Evolutionary conservation across 2,329 filamentous ascomycete genomes (phyloP).

Genomic region (Fusarium transvaalense): DNA sequence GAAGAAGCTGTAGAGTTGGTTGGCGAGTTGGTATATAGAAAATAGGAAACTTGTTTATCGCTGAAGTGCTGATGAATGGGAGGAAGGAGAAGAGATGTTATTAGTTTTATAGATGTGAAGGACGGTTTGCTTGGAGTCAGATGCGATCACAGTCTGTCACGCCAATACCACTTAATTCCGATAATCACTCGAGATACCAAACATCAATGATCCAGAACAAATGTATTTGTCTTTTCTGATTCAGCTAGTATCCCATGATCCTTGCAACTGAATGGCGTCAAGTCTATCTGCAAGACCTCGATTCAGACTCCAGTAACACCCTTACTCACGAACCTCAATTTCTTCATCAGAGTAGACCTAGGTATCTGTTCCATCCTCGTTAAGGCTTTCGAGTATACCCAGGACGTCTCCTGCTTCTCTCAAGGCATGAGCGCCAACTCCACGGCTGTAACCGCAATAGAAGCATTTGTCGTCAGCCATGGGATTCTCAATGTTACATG

Average conservation of each 20-base stretch:
- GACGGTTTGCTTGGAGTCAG: background rate
- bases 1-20: background rate
- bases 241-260: too few species aligned
- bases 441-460: background rate
- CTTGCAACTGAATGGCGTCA: background rate
- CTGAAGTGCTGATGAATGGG: background rate
- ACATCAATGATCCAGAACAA: too few species aligned
- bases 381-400: background rate
- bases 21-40: background rate
- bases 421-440: background rate
- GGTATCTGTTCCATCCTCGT: too few species aligned
- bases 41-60: background rate
- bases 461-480: background rate
- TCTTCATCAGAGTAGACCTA: background rate
- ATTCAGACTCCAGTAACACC: background rate
- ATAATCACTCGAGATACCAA: too few species aligned
- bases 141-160: background rate
- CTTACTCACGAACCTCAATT: background rate
- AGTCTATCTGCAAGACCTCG: background rate
- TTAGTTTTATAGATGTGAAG: background rate
- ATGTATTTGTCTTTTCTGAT: too few species aligned
- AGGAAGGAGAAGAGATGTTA: background rate
- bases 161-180: too few species aligned
- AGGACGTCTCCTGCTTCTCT: background rate
- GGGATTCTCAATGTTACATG: background rate